Conservation (phyloP, 768 basidiomycete species). For the Nidularia sp. region DNA sequence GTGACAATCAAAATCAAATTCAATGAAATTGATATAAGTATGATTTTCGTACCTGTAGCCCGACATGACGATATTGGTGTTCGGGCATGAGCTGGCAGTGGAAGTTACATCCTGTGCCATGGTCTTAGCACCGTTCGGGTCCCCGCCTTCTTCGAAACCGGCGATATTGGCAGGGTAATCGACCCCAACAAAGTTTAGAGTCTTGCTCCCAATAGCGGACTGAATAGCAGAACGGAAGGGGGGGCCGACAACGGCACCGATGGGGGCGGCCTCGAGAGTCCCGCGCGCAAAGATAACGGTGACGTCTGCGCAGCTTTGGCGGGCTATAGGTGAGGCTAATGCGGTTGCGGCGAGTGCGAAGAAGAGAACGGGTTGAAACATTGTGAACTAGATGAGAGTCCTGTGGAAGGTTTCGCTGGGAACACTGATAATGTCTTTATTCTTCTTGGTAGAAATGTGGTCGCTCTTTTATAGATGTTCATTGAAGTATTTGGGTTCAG, state of each 20-base stretch:
- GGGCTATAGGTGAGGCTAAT: conserved; percentile 13
- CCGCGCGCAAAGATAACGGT: conserved; percentile 34
- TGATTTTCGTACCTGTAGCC: conserved; percentile 22
- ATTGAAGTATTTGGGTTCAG: no score
- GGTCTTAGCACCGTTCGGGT: conserved; percentile 24
- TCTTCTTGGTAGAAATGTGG: no score
- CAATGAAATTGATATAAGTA: conserved; percentile 7
- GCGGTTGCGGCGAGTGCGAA: conserved; percentile 13
- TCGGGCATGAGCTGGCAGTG: conserved; percentile 21
- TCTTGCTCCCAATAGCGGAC: conserved; percentile 18
- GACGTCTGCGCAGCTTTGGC: conserved; percentile 23
- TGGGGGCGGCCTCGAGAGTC: conserved; percentile 24
- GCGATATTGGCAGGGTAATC: conserved; percentile 27
- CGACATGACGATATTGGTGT: conserved; percentile 27
- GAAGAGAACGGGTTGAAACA: conserved; percentile 9
- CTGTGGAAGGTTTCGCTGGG: background rate
- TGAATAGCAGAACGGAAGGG: conserved; percentile 25
- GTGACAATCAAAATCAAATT: background rate
- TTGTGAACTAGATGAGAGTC: conserved; percentile 1
- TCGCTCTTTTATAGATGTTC: no score
- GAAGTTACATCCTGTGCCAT: conserved; percentile 28
- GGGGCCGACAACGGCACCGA: conserved; percentile 32
- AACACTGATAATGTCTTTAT: background rate
- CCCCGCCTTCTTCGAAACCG: conserved; percentile 33
- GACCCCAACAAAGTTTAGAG: conserved; percentile 31